Evolutionary conservation across 2,329 filamentous ascomycete species (phyloP), one percentile per base, ranked within the genome.

Genomic region (Fusarium metavorans): DNA sequence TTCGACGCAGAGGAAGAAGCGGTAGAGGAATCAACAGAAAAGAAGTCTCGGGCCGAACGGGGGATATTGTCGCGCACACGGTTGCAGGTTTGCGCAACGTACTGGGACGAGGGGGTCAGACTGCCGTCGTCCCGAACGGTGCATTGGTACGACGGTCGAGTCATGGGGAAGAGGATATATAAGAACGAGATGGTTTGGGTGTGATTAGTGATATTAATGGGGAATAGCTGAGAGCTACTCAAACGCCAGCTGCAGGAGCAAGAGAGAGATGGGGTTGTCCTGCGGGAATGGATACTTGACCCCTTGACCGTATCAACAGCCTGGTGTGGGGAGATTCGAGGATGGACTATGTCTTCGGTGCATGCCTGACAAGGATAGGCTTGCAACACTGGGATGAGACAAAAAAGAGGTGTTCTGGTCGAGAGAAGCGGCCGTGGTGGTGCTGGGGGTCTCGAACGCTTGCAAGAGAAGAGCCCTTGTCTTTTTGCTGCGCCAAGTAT

Each of bases 91-190:
- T 77, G 77, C 73, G 70, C 69, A 58, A 79, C 75, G 66, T 70
- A 73, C 67, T 76, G 71, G 71, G 73, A 75, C 63, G 77, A 56
- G 64, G 72, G 70, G 66, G 76, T 59, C 27, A 75, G 66, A 67
- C 64, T 75, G 70, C 73, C 71, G 75, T 77, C 71, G 43, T 79
- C 77, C 75, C 77, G 75, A 72, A 77, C 52, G 50, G 76, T 77
- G 66, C 76, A 76, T 76, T 77, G 77, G 77, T 79, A 78, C 75
- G 75, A 79, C 76, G 67, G 67, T 60, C 71, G 70, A 76, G 76
- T 76, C 77, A 79, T 79, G 66, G 48, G 59, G 50, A 62, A 56
- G 63, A 18, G 65, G 41, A 30, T 66, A 60, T 69, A 70, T 70
- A 70, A 35, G 43, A 66, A 52, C 43, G 56, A 54, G 14, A 8